phyloP scores from a whole-genome alignment of 306 rosid genomes.

The Glycine tomentella region DNA sequence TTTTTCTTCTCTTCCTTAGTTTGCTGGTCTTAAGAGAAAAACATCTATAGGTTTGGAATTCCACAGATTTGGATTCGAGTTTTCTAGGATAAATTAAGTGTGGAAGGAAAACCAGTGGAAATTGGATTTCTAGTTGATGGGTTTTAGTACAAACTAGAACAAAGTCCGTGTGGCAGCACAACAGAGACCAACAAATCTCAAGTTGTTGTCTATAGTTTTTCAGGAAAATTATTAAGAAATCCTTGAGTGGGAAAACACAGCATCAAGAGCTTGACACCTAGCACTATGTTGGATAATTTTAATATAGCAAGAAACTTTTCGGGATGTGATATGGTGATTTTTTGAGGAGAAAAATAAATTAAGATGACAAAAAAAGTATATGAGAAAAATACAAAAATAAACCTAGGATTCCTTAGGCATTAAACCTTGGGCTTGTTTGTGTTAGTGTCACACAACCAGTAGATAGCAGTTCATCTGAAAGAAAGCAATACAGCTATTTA shows the following conservation, averaged over 20 bases:
- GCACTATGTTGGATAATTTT: neutral
- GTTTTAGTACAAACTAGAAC: slow-evolving; percentile 11
- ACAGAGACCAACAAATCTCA: neutral
- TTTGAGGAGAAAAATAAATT: neutral
- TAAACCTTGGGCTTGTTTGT: neutral
- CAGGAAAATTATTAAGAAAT: neutral
- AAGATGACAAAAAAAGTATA: neutral
- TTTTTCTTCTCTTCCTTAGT: neutral
- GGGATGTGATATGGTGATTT: neutral
- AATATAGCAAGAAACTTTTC: neutral
- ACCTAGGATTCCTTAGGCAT: neutral
- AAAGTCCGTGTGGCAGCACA: neutral
- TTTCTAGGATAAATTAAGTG: neutral
- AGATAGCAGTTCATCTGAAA: neutral
- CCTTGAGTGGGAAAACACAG: neutral
- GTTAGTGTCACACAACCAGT: slow-evolving; percentile 4
- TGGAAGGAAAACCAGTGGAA: neutral
- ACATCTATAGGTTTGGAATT: neutral
- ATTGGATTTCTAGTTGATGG: neutral
- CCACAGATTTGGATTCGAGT: neutral
- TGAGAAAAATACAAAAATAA: neutral
- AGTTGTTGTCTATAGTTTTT: neutral
- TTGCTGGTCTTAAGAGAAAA: neutral
- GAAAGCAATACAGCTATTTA: neutral
- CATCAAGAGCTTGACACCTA: neutral